Percentiles rank a stretch among this genome's conserved stretches.
Evolutionary conservation across 192 early-diverging fungal species (phyloP).

Genomic region (Entomortierella chlamydospora): DNA sequence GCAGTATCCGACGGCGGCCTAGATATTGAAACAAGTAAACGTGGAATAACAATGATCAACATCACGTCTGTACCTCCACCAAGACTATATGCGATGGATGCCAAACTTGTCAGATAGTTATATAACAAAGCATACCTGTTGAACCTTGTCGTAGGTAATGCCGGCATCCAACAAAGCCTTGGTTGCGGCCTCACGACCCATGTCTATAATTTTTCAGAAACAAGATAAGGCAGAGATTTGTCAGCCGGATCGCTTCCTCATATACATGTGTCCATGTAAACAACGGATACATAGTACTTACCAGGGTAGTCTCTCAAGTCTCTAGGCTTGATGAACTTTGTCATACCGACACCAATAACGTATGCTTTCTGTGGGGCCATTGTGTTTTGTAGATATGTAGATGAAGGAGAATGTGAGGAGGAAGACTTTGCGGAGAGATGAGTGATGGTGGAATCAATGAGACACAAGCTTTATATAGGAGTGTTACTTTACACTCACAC

Average conservation of each 20-base stretch:
- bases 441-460: not conserved
- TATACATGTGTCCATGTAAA: too few relatives aligned
- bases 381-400: not conserved
- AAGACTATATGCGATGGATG: too few relatives aligned
- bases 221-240: not conserved
- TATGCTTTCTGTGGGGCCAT: conserved; percentile 57
- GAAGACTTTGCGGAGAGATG: not conserved
- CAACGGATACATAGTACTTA: conserved; percentile 11
- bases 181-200: conserved; percentile 70
- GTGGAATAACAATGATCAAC: not conserved
- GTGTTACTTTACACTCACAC: not conserved
- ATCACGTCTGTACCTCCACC: too few relatives aligned
- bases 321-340: conserved; percentile 69
- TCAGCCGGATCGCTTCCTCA: conserved; percentile 2
- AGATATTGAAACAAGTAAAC: not conserved
- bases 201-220: conserved; percentile 44
- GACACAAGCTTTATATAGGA: not conserved
- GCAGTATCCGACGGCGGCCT: conserved; percentile 62
- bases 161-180: conserved; percentile 81
- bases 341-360: conserved; percentile 72
- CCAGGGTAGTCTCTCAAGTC: conserved; percentile 65
- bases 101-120: conserved; percentile 12
- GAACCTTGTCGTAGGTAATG: conserved; percentile 72
- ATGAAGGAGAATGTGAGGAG: conserved; percentile 2
- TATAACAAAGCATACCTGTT: conserved; percentile 52